Evolutionary conservation across 805 yeast genomes (phyloP), one percentile per base, ranked within the genome.

Genomic region (Candida tibetensis): DNA sequence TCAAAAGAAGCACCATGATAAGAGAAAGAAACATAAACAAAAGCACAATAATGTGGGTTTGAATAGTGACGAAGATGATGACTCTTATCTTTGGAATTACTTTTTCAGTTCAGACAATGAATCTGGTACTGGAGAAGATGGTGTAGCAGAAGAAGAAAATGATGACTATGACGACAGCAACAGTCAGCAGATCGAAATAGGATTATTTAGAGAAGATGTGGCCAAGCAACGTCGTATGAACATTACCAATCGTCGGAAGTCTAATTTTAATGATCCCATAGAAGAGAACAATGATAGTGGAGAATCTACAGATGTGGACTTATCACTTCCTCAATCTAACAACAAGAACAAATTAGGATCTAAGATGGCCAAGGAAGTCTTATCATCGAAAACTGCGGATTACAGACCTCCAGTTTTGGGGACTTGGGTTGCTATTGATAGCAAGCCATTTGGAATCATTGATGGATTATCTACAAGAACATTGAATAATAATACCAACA

Each of bases 301-400:
- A 30, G 96, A 90, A 51, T 86, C 95, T 12, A 93, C 99, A 0
- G 99, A 91, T 59, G 96, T 88, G 45, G 98, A 91, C 55, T 74
- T 78, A n/a, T 73, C 82, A 13, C 62, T 91, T 30, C 79, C 83
- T 4, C 69, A 84, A 3, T 69, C 78, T 13, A 67, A 74, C 30
- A 77, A 72, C 40, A 68, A 64, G 41, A 73, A 77, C 28, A 55
- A 52, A 16, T 40, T 59, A 7, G 95, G 95, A 2, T 75, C 85
- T 8, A 85, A 87, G 49, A 82, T 87, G n/a, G 83, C 82, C n/a
- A 89, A 91, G 46, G 98, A 91, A 60, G 87, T 91, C 4, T 76
- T 91, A n/a, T 82, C 95, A 4, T 82, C 95, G 1, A 83, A 89
- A 35, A 81, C 84, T 4, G 84, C 86, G 17, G 88, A 90, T 37